A percentile compares a stretch with the other conserved stretches of the same genome.
phyloP scores from a whole-genome alignment of 148 eudicot species.

The Arctostaphylos glauca region DNA sequence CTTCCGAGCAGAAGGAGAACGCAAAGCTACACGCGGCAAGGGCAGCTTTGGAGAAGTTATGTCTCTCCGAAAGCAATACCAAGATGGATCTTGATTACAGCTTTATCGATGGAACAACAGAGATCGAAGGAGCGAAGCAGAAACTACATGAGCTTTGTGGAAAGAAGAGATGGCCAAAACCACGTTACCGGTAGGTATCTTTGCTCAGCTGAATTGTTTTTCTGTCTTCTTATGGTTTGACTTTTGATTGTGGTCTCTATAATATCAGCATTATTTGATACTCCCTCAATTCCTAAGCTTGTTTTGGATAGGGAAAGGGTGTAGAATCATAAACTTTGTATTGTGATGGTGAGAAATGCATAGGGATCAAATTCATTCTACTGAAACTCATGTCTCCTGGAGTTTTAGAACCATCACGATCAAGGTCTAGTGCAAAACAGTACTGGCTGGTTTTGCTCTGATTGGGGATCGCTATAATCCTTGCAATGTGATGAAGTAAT shows the following conservation, averaged over 20 bases:
- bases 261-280: no score
- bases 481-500: background rate
- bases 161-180: constrained; percentile 45
- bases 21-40: constrained; percentile 74
- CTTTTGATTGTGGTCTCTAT: no score
- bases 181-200: constrained; percentile 56
- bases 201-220: background rate
- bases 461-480: background rate
- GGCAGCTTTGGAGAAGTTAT: constrained; percentile 47
- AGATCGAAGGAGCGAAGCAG: constrained; percentile 45
- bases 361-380: background rate
- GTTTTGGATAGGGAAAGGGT: background rate
- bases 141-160: constrained; percentile 61
- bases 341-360: background rate
- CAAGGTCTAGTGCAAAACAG: background rate
- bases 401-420: background rate
- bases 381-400: background rate
- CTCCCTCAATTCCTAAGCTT: no score
- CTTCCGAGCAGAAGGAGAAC: constrained; percentile 54
- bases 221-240: background rate
- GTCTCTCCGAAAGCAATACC: constrained; percentile 25
- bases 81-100: constrained; percentile 26
- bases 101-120: constrained; percentile 5
- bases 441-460: background rate
- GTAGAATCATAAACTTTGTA: background rate